Percentiles rank a stretch among this genome's conserved stretches.
These are phyloP conservation scores for Dactylorhiza incarnata DNA, from an alignment of 106 monocot species.

Conservation along the genomic window DNA sequence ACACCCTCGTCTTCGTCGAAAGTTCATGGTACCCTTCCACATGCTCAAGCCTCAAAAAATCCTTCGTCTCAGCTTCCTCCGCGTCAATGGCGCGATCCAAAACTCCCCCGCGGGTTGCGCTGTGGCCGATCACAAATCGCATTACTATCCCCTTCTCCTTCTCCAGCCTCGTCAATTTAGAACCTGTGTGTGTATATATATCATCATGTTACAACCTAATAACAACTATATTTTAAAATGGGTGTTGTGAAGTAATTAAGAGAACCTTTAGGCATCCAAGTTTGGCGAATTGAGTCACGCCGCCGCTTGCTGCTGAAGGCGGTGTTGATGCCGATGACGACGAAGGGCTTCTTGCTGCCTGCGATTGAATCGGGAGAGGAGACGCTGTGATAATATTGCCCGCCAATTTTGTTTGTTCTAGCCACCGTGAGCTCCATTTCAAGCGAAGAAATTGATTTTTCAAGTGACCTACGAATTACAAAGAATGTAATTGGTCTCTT, in stretches of 20 bases:
- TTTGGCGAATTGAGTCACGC: slow-evolving; percentile 63
- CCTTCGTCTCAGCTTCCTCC: slow-evolving; percentile 63
- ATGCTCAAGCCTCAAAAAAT: slow-evolving; percentile 78
- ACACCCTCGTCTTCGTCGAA: slow-evolving; percentile 67
- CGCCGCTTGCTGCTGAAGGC: slow-evolving; percentile 81
- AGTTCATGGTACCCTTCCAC: slow-evolving; percentile 88
- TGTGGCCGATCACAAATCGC: slow-evolving; percentile 87
- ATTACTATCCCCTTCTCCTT: slow-evolving; percentile 79
- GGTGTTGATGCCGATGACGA: slow-evolving; percentile 86
- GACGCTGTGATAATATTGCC: not conserved
- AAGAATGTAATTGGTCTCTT: not conserved
- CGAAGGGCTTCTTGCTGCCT: slow-evolving; percentile 49
- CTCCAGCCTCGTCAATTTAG: slow-evolving; percentile 64
- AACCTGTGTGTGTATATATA: slow-evolving; percentile 17
- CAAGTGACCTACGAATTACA: slow-evolving; percentile 44
- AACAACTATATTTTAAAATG: too few relatives aligned
- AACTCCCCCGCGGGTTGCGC: slow-evolving; percentile 42
- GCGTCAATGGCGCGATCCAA: slow-evolving; percentile 69
- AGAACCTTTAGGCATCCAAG: slow-evolving; percentile 87
- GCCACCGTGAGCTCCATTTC: slow-evolving; percentile 79
- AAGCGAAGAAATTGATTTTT: slow-evolving; percentile 54
- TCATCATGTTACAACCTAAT: too few relatives aligned
- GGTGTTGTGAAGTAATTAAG: too few relatives aligned
- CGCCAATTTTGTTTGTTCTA: slow-evolving; percentile 15
- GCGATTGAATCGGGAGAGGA: too few relatives aligned